Conservation (phyloP, 306 rosid genomes). For the Cicer arietinum region DNA sequence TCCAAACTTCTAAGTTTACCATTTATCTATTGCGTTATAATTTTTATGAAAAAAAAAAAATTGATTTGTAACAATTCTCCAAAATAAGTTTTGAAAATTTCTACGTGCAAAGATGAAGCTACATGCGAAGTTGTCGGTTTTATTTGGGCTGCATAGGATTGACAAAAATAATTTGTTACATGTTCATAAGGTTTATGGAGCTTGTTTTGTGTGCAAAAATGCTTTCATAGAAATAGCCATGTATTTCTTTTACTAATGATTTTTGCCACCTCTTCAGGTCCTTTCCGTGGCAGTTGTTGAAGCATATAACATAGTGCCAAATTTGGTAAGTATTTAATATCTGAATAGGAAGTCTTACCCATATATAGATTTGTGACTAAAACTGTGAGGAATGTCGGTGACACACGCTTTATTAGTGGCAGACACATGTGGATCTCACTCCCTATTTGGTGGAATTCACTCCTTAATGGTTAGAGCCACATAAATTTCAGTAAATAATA, state of each 20-base stretch:
- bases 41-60: neutral
- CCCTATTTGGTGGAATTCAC: neutral
- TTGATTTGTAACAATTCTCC: slow-evolving; percentile 2
- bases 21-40: neutral
- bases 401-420: slow-evolving; percentile 7
- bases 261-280: slow-evolving; percentile 49
- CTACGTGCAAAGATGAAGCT: neutral
- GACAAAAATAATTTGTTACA: slow-evolving; percentile 7
- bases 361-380: slow-evolving; percentile 16
- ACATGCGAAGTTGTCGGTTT: neutral
- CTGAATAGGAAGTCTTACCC: slow-evolving; percentile 26
- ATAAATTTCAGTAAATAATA: neutral
- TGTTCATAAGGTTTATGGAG: neutral
- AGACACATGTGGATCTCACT: slow-evolving; percentile 3
- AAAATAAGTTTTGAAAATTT: neutral
- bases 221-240: slow-evolving; percentile 2
- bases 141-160: slow-evolving; percentile 12
- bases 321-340: slow-evolving; percentile 62
- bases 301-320: slow-evolving; percentile 83
- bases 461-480: slow-evolving; percentile 1
- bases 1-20: slow-evolving; percentile 3
- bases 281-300: slow-evolving; percentile 73
- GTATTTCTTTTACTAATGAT: slow-evolving; percentile 32
- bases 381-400: neutral
- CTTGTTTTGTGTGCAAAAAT: slow-evolving; percentile 20